Evolutionary conservation across 2,329 filamentous ascomycete genomes (phyloP).

Genomic region (Elsinoe batatas): DNA sequence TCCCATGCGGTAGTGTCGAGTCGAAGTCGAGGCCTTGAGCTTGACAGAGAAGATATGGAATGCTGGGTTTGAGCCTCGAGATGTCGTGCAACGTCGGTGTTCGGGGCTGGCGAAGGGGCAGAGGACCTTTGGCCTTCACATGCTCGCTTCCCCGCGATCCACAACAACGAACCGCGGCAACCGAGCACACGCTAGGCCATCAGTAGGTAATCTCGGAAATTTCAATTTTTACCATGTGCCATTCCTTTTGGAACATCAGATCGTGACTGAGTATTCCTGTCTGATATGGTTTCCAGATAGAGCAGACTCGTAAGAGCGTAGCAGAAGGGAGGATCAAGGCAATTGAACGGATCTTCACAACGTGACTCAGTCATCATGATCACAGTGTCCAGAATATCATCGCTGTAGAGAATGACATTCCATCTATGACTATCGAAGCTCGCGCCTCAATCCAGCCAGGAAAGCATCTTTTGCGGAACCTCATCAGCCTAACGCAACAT

Average conservation of each 20-base stretch:
- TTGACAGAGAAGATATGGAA: neutral
- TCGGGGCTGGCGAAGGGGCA: neutral
- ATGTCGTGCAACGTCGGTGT: neutral
- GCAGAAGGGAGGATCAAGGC: too few species aligned
- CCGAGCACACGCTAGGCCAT: neutral
- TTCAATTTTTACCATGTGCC: neutral
- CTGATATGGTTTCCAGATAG: too few species aligned
- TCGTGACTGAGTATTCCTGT: too few species aligned
- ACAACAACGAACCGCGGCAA: neutral
- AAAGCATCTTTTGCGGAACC: neutral
- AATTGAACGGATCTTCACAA: too few species aligned
- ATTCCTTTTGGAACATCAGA: too few species aligned
- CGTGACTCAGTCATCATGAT: too few species aligned
- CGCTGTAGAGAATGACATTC: neutral
- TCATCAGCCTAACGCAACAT: neutral
- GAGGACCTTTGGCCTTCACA: neutral
- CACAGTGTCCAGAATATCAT: too few species aligned
- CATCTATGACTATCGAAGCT: slow-evolving; percentile 2
- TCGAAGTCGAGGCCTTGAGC: too few species aligned
- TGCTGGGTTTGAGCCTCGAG: neutral
- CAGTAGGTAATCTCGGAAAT: neutral
- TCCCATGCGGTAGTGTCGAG: too few species aligned
- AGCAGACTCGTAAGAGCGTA: too few species aligned
- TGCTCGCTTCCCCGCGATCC: slow-evolving; percentile 2
- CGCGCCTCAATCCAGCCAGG: neutral